Evolutionary conservation across 768 basidiomycete species (phyloP), one percentile per base, ranked within the genome.

Genomic region (Pilatotrama ljubarskyi): DNA sequence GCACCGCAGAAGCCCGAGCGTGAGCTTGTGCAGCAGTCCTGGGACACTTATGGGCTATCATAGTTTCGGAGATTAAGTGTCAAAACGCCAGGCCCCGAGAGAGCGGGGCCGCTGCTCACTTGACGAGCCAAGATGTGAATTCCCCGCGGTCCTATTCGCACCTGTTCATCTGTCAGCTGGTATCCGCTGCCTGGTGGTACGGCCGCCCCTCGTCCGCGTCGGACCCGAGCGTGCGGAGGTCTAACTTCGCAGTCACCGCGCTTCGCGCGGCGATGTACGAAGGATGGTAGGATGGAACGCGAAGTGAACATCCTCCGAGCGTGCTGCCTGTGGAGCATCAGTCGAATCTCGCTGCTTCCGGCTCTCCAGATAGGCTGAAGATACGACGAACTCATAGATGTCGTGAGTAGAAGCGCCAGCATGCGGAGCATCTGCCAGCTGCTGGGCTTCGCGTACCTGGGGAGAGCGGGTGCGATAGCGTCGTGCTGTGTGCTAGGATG

Each of bases 371-470:
- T 44, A 55, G 42, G 32, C 32, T 32, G 32, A 20, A 44, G 52
- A 43, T 53, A 53, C 26, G n/a, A 7, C 3, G 4, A 44, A 32
- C 36, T 22, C 32, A 55, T 42, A 17, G 9, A 20, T 15, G 43
- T 36, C 53, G 32, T 46, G 53, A 44, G 18, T 37, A 11, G n/a
- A 25, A 14, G 32, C 42, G 51, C 10, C n/a, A 18, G 38, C 17
- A 15, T 38, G 55, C 29, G 55, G 55, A 56, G 43, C 26, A 48
- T 26, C 46, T 47, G 55, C 46, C 44, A 56, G 35, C 1, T 4
- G 37, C 24, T 5, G 11, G 35, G 15, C 36, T 46, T 38, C 55
- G 22, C 24, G 29, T 54, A 51, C 44, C 44, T 47, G 22, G 44
- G 20, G 20, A 22, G 3, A 51, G 35, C 49, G 18, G 35, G 18